Evolutionary conservation across 106 monocot species (phyloP), one percentile per base, ranked within the genome.

Genomic region (Cymbidium sinense): DNA sequence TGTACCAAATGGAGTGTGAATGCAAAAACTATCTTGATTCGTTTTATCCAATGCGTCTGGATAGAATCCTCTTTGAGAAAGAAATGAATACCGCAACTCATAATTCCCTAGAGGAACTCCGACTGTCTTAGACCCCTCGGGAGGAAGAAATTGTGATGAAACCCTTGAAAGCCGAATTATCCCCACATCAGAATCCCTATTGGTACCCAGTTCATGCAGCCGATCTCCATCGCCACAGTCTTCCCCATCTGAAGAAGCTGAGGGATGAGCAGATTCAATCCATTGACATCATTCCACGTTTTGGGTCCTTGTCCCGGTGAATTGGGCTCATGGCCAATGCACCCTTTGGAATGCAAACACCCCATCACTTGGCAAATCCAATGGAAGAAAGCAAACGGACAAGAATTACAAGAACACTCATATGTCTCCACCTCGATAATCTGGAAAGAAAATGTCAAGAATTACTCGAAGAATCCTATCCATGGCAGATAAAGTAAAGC

Each of bases 31-130:
- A 69, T 98, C 96, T 69, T 98, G 96, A 73, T 98, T 98, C 1
- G 91, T 82, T 52, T 98, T 98, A 81, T 98, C 90, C 80, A 98
- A 67, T 62, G 94, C 83, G 33, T 94, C 96, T 6, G 96, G 96
- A 64, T 98, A 98, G 78, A 90, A 98, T n/a, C 96, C 96, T 88
- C 96, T 88, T 70, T 98, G 96, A 65, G 96, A 98, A 36, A 98
- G 75, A 44, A 80, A 98, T 2, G 96, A 98, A 84, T 98, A 98
- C n/a, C 74, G 50, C 51, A 98, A 76, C 30, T 98, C 90, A 43
- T 84, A 98, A 81, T 94, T 94, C 43, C 91, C 96, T 18, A 86
- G 1, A 11, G 90, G 96, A 73, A 98, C 86, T 35, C 82, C 84
- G 13, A 94, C 94, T 34, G 81, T 83, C 13, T 91, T 82, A 23